Base-by-base conservation (phyloP, 208 protist species). In the Acanthamoeba triangularis region DNA sequence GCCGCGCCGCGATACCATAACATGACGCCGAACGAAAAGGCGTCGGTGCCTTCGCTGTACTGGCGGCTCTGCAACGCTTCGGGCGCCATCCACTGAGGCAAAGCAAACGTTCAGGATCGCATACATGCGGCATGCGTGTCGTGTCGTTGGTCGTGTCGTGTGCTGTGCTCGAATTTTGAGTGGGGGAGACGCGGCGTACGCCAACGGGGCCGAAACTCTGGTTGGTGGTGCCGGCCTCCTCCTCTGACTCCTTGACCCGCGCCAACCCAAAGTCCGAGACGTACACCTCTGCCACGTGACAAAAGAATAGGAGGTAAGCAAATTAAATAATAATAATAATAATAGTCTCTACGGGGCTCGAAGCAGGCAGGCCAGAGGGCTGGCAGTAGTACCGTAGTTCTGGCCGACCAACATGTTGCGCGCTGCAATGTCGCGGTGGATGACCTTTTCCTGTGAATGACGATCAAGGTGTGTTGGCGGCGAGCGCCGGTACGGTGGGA, bases 261-360 rank as follows among this genome's bases (percentile, higher is more conserved):
- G 88, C 88, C 88, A 93, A 41, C 28, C 88, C 88, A 52, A 93
- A 93, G 63, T 93, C 88, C 14, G 88, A 93, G 20, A 93, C 65
- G 41, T 61, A 93, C 41, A 93, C 88, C 54, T 69, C 88, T 93
- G 67, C 1, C 1, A 18, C 14, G 37, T 16, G 76, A 1, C 7
- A 85, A 10, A 10, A 41, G 11, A n/a, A 49, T 11, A 63, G 76
- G 44, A 37, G 28, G 67, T 14, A 1, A 56, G 61, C 61, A 3
- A 67, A 30, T 20, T 3, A 3, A 67, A n/a, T n/a, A n/a, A n/a
- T n/a, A n/a, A n/a, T n/a, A n/a, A n/a, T n/a, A n/a, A n/a, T n/a
- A n/a, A n/a, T n/a, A n/a, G n/a, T n/a, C n/a, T n/a, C n/a, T n/a
- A n/a, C n/a, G n/a, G n/a, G 16, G 13, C 23, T 65, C 23, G 28